phyloP scores from a whole-genome alignment of 176 grass and related monocot genomes.

The Juncus inflexus region DNA sequence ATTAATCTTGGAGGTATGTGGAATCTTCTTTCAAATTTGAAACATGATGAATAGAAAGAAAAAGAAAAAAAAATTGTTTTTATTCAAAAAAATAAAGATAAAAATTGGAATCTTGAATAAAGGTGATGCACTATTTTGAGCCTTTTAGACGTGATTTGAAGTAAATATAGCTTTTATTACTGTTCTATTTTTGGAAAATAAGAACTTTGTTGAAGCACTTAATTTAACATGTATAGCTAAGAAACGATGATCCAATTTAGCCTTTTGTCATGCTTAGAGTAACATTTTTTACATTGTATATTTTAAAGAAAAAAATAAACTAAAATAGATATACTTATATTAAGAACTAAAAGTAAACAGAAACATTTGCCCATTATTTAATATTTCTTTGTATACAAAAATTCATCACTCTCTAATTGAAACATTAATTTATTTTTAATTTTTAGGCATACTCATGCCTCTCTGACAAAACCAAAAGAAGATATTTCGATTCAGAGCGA shows the following conservation, averaged over 20 bases:
- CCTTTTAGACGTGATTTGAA: neutral
- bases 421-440: neutral
- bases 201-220: neutral
- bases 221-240: neutral
- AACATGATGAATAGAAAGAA: neutral
- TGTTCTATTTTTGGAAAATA: slow-evolving; percentile 1
- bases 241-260: neutral
- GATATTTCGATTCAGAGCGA: slow-evolving; percentile 46
- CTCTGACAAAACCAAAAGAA: slow-evolving; percentile 50
- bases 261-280: neutral
- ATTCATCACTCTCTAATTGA: neutral
- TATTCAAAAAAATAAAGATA: neutral
- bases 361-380: no score
- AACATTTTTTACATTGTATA: neutral
- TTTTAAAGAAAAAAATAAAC: neutral
- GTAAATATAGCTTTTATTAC: slow-evolving; percentile 5
- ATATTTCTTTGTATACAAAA: neutral
- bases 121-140: neutral
- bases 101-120: slow-evolving; percentile 6
- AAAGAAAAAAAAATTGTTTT: slow-evolving; percentile 10
- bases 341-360: no score
- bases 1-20: slow-evolving; percentile 71
- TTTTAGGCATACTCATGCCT: slow-evolving; percentile 75
- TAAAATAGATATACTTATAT: neutral
- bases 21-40: neutral